Percentiles rank a stretch among this genome's conserved stretches.
phyloP scores from a whole-genome alignment of 2,329 filamentous ascomycete species.

The Cladophialophora bantiana region DNA sequence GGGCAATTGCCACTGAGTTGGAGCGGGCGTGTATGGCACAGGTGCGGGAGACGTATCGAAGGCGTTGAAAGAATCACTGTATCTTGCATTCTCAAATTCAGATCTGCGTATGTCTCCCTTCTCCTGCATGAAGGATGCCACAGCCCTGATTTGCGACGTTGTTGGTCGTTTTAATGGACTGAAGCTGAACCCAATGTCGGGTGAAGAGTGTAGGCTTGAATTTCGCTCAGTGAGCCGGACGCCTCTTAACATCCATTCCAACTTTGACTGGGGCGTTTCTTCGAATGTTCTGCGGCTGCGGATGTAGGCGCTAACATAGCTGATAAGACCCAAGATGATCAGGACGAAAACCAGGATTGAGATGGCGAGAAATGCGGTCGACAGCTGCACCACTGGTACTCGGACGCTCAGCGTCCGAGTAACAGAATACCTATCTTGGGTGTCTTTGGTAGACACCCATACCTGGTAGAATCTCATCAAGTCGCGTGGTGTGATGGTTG shows the following conservation, averaged over 20 bases:
- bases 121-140: conserved; percentile 3
- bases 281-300: conserved; percentile 10
- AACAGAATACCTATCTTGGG: not conserved
- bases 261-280: conserved; percentile 25
- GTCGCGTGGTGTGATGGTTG: conserved; percentile 5
- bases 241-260: conserved; percentile 30
- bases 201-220: not conserved
- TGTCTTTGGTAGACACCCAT: conserved; percentile 26
- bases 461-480: conserved; percentile 22
- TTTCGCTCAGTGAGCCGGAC: not conserved
- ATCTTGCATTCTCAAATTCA: conserved; percentile 18
- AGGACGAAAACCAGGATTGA: not conserved
- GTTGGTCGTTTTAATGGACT: not conserved
- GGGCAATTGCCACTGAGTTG: not conserved
- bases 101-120: not conserved
- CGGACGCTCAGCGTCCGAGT: conserved; percentile 12
- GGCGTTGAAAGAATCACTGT: not conserved
- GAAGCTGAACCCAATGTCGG: not conserved
- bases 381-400: conserved; percentile 20
- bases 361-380: conserved; percentile 13
- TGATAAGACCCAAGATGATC: conserved; percentile 1
- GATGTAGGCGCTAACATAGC: conserved; percentile 5
- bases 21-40: no score
- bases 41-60: not conserved
- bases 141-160: not conserved